Evolutionary conservation across 805 yeast species (phyloP), one percentile per base, ranked within the genome.

Genomic region (Ogataea pignaliae): DNA sequence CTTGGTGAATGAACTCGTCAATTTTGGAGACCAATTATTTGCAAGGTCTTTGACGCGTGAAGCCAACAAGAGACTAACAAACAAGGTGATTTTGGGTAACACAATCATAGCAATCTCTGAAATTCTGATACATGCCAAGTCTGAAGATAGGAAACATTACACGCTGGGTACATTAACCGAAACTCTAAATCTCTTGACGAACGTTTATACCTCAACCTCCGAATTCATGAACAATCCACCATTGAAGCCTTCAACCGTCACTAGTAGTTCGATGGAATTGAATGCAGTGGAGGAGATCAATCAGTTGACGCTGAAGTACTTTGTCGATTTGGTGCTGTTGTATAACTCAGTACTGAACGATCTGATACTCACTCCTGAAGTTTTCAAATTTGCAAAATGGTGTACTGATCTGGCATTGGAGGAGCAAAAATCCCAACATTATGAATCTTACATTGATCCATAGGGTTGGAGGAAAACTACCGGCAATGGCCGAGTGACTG

Each of bases 331-430:
- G 37, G 83, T 85, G 29, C 66, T 84, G 32, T 74, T 75, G 52
- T 85, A 81, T 60, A 82, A 83, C 57, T 74, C 70, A 35, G 71
- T 79, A 37, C 63, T 85, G 47, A 82, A 82, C 57, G 89, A 83
- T 54, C 73, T 85, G 51, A 71, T 78, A 21, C 65, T 85, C 36
- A 72, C 78, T 41, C 77, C 83, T 3, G 78, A 79, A 38, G 85
- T 85, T 5, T 78, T 78, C 55, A 78, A 77, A 49, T 68, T 84
- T 49, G 88, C 88, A 14, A 81, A 82, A 56, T 79, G 87, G 82
- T 85, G 85, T 26, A 72, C 82, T 44, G 89, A 83, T 52, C 73
- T 73, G 29, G 83, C 83, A 13, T 67, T 78, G 42, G 79, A 78
- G 14, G 78, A 76, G 44, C 70, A 69, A 47, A 52, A 44, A 41